Base-by-base conservation (phyloP, 352 stramenopile genomes). In the Elongisporangium undulatum region DNA sequence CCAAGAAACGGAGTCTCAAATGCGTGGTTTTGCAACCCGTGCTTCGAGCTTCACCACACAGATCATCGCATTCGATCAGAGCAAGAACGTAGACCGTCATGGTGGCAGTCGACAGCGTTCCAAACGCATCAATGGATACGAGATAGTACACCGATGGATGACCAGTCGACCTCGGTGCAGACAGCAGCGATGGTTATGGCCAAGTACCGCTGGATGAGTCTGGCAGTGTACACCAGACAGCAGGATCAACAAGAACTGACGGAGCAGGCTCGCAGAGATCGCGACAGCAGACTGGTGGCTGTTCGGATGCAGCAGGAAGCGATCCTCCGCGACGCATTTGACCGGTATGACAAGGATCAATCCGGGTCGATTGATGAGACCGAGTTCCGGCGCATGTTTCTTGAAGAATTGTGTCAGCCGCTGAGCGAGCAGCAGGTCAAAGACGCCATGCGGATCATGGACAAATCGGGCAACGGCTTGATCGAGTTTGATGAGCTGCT, bases 401-500 rank as follows among this genome's bases (percentile, higher is more conserved):
- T 59, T 16, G 71, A 82, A n/a, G 74, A 82, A 48, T 24, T 82
- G 20, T 82, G 71, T n/a, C 58, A 76, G 48, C 74, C 71, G 21
- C 53, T 82, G 38, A 71, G 29, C 19, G 66, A 77, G 13, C 49
- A 57, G 6, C 74, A 79, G 48, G 56, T 72, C 21, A 56, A 76
- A 7, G 56, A 62, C 10, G 74, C 71, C 9, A 76, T 82, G 63
- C 39, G 22, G 7, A 21, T 41, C 20, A 79, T 82, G 68, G 74
- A 82, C 60, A 77, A 66, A 50, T 79, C 74, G 0, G 71, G 71
- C 3, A 74, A 82, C 45, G 74, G 74, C 2, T 56, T 62, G 9
- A 57, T 82, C 29, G 68, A 82, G 41, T 82, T 79, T 21, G 74
- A 76, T 21, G 74, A 82, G 55, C 55, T 82, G 9, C 49, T 79